phyloP scores from a whole-genome alignment of 2,329 filamentous ascomycete genomes.

The Sphaerulina vaccinii region DNA sequence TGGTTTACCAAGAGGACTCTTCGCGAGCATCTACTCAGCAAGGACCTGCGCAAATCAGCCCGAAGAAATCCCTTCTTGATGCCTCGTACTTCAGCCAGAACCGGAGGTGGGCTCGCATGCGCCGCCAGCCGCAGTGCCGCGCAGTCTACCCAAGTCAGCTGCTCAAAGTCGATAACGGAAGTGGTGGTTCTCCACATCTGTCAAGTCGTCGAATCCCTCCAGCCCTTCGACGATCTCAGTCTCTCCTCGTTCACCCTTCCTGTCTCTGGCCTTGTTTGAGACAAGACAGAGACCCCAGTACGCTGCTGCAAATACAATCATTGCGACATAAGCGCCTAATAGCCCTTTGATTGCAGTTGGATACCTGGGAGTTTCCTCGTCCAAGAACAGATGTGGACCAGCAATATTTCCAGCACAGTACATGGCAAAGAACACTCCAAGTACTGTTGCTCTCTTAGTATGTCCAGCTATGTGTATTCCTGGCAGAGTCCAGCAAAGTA shows the following conservation, averaged over 20 bases:
- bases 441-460: slow-evolving; percentile 64
- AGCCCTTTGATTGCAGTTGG: slow-evolving; percentile 44
- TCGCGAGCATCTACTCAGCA: too few relatives aligned
- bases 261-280: slow-evolving; percentile 12
- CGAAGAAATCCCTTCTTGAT: too few relatives aligned
- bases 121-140: too few relatives aligned
- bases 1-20: too few relatives aligned
- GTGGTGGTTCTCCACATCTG: slow-evolving; percentile 18
- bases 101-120: too few relatives aligned
- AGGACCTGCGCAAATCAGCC: too few relatives aligned
- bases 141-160: too few relatives aligned
- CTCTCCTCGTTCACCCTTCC: slow-evolving; percentile 7
- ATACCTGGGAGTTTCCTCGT: slow-evolving; percentile 58
- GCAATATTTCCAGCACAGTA: slow-evolving; percentile 64
- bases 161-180: slow-evolving; percentile 13
- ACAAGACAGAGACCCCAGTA: slow-evolving; percentile 15
- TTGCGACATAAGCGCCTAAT: slow-evolving; percentile 16
- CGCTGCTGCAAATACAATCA: slow-evolving; percentile 10
- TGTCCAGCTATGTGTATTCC: slow-evolving; percentile 45
- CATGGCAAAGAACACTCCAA: slow-evolving; percentile 63
- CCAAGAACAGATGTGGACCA: slow-evolving; percentile 61
- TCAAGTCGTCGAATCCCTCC: slow-evolving; percentile 18
- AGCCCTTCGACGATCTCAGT: slow-evolving; percentile 10
- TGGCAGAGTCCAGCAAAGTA: slow-evolving; percentile 24
- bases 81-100: too few relatives aligned